Evolutionary conservation across 164 flowering plant genomes (phyloP).

Genomic region (Amborella trichopoda): DNA sequence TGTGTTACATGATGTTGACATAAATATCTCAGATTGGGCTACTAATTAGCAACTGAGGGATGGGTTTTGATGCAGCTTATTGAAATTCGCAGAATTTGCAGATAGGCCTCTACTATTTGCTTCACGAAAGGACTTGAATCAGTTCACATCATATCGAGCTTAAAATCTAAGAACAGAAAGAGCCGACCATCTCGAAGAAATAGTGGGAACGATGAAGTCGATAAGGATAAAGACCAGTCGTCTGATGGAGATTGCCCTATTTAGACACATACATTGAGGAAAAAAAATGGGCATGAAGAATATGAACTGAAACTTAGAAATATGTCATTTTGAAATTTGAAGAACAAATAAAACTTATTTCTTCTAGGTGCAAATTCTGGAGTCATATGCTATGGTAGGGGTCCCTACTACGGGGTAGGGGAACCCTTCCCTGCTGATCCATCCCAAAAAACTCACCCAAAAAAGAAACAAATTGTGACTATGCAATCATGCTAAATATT

Average conservation of each 20-base stretch:
- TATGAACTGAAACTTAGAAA: too few species aligned
- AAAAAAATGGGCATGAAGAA: too few species aligned
- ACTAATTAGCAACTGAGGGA: constrained; percentile 28
- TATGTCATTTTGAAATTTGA: too few species aligned
- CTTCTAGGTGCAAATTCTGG: too few species aligned
- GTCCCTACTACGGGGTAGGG: too few species aligned
- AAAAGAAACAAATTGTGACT: too few species aligned
- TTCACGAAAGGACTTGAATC: constrained; percentile 9
- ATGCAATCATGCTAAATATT: too few species aligned
- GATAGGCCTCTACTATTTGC: constrained; percentile 18
- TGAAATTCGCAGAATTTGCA: constrained; percentile 60
- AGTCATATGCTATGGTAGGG: too few species aligned
- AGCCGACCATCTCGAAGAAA: constrained; percentile 16
- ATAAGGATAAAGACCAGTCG: constrained; percentile 10
- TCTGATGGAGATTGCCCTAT: constrained; percentile 26
- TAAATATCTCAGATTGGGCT: constrained; percentile 2
- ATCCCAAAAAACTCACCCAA: too few species aligned
- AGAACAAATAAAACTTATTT: too few species aligned
- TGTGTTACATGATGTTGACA: too few species aligned
- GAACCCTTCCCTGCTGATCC: too few species aligned
- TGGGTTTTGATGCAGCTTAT: constrained; percentile 59
- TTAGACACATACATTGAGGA: constrained; percentile 44
- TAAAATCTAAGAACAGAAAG: constrained; percentile 22
- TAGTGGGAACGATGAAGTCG: constrained; percentile 12
- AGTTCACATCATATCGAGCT: constrained; percentile 10